A percentile compares a stretch with the other conserved stretches of the same genome.
Conservation (phyloP, 257 asterid species). For the Solanum appendiculatum region DNA sequence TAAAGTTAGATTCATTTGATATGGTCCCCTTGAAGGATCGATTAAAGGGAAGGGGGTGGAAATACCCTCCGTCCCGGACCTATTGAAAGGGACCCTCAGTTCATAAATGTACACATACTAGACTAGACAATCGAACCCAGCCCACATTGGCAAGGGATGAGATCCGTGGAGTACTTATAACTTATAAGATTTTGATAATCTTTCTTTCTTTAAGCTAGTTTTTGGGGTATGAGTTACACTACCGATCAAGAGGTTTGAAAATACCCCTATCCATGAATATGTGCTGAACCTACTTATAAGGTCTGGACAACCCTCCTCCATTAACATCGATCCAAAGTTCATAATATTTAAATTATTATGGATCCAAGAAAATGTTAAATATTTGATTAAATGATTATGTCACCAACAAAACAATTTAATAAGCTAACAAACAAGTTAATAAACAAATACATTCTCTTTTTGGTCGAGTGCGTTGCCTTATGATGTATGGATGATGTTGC, state of each 20-base stretch:
- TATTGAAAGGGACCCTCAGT: background rate
- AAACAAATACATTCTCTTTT: slow-evolving; percentile 6
- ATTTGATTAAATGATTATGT: background rate
- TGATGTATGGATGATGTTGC: background rate
- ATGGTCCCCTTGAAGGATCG: background rate
- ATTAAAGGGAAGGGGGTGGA: background rate
- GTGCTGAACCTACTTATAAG: background rate
- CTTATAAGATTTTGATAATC: background rate
- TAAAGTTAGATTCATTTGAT: background rate
- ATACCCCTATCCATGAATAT: background rate
- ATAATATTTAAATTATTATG: background rate
- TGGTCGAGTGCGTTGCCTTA: slow-evolving; percentile 17
- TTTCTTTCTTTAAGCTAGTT: background rate
- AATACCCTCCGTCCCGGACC: background rate
- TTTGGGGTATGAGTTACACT: background rate
- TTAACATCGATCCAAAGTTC: background rate
- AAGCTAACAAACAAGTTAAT: background rate
- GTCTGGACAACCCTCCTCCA: background rate
- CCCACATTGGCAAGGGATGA: background rate
- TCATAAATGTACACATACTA: background rate
- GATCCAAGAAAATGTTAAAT: background rate
- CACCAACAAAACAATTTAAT: background rate
- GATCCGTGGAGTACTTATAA: background rate
- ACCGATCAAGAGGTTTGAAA: background rate
- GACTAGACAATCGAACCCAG: background rate